phyloP scores from a whole-genome alignment of 2,329 filamentous ascomycete species.

The Penicillium griseofulvum region DNA sequence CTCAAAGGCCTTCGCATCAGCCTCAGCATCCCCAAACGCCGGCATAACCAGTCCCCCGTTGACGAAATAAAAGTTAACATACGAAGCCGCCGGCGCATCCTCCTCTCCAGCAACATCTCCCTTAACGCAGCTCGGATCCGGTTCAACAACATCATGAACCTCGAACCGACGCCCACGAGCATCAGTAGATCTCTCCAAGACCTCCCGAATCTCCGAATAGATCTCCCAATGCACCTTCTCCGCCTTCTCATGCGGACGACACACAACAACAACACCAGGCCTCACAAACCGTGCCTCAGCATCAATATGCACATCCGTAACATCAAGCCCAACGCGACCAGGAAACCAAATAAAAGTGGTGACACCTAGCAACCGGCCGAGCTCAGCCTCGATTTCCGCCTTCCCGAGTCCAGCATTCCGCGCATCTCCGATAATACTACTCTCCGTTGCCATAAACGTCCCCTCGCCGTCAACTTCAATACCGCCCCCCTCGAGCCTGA shows the following conservation, averaged over 20 bases:
- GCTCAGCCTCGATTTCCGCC: constrained; percentile 25
- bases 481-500: constrained; percentile 33
- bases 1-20: constrained; percentile 25
- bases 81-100: constrained; percentile 24
- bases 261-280: constrained; percentile 29
- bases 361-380: constrained; percentile 28
- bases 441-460: constrained; percentile 35
- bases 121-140: constrained; percentile 20
- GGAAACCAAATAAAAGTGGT: constrained; percentile 35
- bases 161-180: constrained; percentile 24
- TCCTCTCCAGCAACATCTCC: constrained; percentile 21
- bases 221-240: constrained; percentile 22
- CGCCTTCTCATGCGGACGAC: constrained; percentile 21
- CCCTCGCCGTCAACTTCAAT: constrained; percentile 37
- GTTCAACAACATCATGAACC: constrained; percentile 29
- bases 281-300: constrained; percentile 28
- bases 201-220: constrained; percentile 24
- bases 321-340: constrained; percentile 29
- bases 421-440: constrained; percentile 31
- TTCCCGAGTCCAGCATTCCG: constrained; percentile 29
- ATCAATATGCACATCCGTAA: constrained; percentile 37
- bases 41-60: constrained; percentile 32
- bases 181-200: constrained; percentile 22
- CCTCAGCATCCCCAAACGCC: constrained; percentile 25
- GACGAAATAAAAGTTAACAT: constrained; percentile 34